Evolutionary conservation across 2,329 filamentous ascomycete genomes (phyloP), one percentile per base, ranked within the genome.

Genomic region (Sarocladiaceae sp.): DNA sequence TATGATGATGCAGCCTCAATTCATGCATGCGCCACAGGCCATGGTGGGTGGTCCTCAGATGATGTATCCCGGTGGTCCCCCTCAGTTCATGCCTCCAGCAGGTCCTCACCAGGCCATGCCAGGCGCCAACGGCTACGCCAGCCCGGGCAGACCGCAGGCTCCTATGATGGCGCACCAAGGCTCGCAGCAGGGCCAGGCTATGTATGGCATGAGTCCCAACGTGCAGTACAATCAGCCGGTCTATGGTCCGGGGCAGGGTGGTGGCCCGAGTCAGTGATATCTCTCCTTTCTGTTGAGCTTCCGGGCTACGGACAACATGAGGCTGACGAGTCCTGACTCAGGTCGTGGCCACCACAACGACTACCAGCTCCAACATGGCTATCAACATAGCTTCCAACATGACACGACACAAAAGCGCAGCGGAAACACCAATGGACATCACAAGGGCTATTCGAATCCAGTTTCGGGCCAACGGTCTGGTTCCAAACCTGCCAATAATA

Each of bases 81-180:
- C 58, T 60, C 86, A 67, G 66, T 86, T 69, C 74, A 89, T 78
- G 73, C 82, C 64, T 24, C 70, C 74, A 6, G 67, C 68, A 32
- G 74, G 71, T 2, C 73, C 73, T 15, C 77, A 75, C 21, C 78
- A 80, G 52, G 64, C 68, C 7, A 74, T 80, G 45, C 79, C 83
- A 16, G 85, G 78, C 33, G 73, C 78, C 6, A 85, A 83, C 54
- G 88, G 88, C 13, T 95, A 87, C 58, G 86, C 88, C n/a, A 96
- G 91, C 59, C 91, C 91, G 1, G 82, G 88, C 46, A 80, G 89
- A 39, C 82, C 83, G 21, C 62, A 71, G 16, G 88, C 93, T 11
- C 83, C 88, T 2, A 88, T 94, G 82, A 97, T 97, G 91, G 86
- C 83, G 56, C 90, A 90, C 53, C 88, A 95, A 66, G 88, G 88